phyloP scores from a whole-genome alignment of 108 stramenopile species.

The Cylindrotheca closterium region DNA sequence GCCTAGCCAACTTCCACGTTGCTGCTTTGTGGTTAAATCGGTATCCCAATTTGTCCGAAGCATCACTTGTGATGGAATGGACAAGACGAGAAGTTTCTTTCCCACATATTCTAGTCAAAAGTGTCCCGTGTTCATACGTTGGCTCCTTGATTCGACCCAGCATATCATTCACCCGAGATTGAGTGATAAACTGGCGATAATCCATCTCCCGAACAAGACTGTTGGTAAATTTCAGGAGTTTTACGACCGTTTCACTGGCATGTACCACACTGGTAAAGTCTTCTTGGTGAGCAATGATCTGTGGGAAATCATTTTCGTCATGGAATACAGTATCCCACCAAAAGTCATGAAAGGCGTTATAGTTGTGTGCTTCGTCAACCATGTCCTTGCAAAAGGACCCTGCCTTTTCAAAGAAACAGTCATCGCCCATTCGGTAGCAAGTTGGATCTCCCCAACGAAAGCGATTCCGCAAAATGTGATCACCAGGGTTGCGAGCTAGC shows the following conservation, averaged over 20 bases:
- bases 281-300: background rate
- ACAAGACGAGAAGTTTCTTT: background rate
- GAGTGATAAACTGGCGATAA: background rate
- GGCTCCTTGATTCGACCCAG: background rate
- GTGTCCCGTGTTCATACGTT: background rate
- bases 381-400: background rate
- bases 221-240: background rate
- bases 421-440: background rate
- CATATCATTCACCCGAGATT: background rate
- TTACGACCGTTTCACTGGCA: background rate
- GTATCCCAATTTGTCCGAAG: background rate
- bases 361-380: background rate
- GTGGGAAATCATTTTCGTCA: background rate
- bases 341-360: no score
- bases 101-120: background rate
- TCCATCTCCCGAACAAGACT: background rate
- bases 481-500: background rate
- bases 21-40: background rate
- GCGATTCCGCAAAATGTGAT: background rate
- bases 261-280: background rate
- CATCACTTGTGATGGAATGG: background rate
- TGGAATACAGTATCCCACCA: background rate
- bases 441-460: background rate
- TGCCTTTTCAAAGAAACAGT: background rate
- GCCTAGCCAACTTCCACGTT: background rate